Conservation (phyloP, 2,329 filamentous ascomycete species). For the Ophiostoma sp. region DNA sequence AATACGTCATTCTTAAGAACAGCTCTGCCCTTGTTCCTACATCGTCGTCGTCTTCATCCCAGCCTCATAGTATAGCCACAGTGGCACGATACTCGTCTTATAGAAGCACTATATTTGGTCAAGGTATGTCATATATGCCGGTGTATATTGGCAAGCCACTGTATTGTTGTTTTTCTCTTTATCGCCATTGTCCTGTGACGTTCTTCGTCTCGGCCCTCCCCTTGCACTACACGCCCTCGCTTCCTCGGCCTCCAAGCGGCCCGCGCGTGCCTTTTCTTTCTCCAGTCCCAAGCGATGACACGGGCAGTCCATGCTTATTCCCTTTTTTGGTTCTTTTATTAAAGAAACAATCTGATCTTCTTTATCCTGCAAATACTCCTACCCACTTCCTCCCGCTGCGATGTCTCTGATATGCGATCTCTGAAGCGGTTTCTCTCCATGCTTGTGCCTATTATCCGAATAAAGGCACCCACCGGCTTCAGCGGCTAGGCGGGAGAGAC, state of each 20-base stretch:
- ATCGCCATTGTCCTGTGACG: neutral
- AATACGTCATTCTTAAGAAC: neutral
- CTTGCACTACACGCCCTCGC: neutral
- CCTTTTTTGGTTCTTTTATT: neutral
- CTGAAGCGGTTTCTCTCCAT: neutral
- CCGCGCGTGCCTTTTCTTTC: neutral
- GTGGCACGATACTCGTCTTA: neutral
- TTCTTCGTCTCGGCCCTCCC: conserved; percentile 1
- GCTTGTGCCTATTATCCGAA: neutral
- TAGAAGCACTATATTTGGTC: neutral
- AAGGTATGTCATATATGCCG: neutral
- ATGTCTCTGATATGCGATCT: neutral
- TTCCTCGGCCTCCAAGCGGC: neutral
- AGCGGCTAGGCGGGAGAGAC: neutral
- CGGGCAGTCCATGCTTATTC: neutral
- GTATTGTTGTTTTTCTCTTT: neutral
- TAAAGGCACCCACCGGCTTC: neutral
- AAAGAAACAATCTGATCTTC: too few species aligned
- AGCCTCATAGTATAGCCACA: neutral
- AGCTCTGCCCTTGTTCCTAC: neutral
- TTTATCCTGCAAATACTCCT: neutral
- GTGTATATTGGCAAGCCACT: neutral
- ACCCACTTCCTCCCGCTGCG: neutral
- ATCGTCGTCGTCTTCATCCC: neutral
- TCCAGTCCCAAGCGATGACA: neutral